phyloP scores from a whole-genome alignment of 768 basidiomycete species.

The Hortiboletus flavorubellus region DNA sequence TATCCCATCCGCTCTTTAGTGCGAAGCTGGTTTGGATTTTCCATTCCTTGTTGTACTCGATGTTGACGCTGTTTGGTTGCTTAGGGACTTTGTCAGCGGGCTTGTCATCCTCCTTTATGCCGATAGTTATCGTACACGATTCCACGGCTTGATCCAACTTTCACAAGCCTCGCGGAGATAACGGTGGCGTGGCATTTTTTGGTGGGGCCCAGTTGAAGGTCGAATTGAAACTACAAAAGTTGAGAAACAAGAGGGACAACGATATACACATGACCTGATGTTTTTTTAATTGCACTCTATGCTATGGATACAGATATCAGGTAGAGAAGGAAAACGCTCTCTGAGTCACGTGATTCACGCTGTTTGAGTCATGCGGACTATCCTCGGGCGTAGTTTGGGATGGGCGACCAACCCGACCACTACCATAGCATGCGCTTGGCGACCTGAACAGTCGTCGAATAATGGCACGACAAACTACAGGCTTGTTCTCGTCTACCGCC shows the following conservation, averaged over 20 bases:
- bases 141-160: slow-evolving; percentile 39
- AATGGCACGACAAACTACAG: slow-evolving; percentile 24
- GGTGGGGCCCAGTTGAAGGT: neutral
- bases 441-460: slow-evolving; percentile 11
- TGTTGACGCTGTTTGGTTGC: slow-evolving; percentile 1
- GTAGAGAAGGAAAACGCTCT: too few species aligned
- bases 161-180: slow-evolving; percentile 36
- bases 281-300: slow-evolving; percentile 8
- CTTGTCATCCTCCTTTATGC: slow-evolving; percentile 47
- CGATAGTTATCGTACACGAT: slow-evolving; percentile 43
- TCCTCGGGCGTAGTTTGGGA: neutral
- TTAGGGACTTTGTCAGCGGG: slow-evolving; percentile 51
- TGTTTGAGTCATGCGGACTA: too few species aligned
- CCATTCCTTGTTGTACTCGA: neutral
- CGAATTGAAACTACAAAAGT: neutral
- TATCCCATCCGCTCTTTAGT: slow-evolving; percentile 76
- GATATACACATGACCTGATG: slow-evolving; percentile 18
- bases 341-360: slow-evolving; percentile 17
- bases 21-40: slow-evolving; percentile 63
- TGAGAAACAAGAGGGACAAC: slow-evolving; percentile 1
- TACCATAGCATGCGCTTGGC: slow-evolving; percentile 14
- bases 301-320: slow-evolving; percentile 6
- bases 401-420: neutral
- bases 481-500: slow-evolving; percentile 17
- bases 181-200: neutral